Evolutionary conservation across 345 rosid genomes (phyloP).

Genomic region (Fremontodendron californicum): DNA sequence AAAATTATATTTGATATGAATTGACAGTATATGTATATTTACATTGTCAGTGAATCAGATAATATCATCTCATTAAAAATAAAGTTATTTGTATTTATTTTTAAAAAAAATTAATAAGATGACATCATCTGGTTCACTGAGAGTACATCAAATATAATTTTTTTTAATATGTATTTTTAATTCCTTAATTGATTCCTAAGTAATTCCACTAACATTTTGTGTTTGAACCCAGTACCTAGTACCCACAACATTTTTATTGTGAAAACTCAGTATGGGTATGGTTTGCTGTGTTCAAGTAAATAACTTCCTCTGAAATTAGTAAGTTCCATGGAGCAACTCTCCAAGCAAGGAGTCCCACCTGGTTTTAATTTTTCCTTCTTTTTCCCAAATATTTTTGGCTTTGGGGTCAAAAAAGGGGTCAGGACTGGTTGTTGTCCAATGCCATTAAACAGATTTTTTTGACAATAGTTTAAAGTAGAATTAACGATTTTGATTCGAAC

Average conservation of each 20-base stretch:
- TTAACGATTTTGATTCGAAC: too few species aligned
- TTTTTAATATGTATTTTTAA: neutral
- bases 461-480: constrained; percentile 15
- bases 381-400: neutral
- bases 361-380: neutral
- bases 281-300: constrained; percentile 8
- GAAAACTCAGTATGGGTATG: neutral
- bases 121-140: too few species aligned
- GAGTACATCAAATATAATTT: too few species aligned
- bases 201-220: constrained; percentile 7
- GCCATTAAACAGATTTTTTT: constrained; percentile 7
- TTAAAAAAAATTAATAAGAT: too few species aligned
- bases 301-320: neutral
- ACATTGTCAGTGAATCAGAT: too few species aligned
- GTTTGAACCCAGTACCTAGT: neutral
- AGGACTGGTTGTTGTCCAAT: neutral
- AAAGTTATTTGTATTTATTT: too few species aligned
- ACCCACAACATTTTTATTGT: neutral
- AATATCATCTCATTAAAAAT: too few species aligned
- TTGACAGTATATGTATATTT: too few species aligned
- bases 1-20: too few species aligned
- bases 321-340: neutral
- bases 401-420: neutral
- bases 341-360: neutral
- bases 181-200: constrained; percentile 10